Conservation (phyloP, 1,139 yeast species). For the Pichia kudriavzevii region DNA sequence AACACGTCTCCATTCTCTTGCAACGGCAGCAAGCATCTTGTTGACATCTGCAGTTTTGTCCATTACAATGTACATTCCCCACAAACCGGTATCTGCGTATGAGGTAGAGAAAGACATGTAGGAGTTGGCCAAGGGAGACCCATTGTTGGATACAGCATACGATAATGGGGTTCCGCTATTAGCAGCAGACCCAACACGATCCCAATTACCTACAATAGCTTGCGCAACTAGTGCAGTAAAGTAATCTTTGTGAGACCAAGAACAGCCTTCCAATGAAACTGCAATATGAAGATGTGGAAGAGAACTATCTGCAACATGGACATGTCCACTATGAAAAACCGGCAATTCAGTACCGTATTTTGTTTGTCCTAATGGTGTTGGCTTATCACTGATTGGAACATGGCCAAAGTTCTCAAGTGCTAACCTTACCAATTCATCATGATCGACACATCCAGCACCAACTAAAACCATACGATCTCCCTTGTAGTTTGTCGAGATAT, state of each 20-base stretch:
- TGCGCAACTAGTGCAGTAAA: slow-evolving; percentile 94
- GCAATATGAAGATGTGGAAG: slow-evolving; percentile 90
- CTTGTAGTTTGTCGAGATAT: slow-evolving; percentile 79
- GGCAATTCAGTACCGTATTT: slow-evolving; percentile 77
- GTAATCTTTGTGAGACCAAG: slow-evolving; percentile 95
- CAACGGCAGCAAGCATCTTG: slow-evolving; percentile 61
- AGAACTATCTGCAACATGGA: slow-evolving; percentile 72
- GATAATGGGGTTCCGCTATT: slow-evolving; percentile 74
- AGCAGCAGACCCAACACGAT: slow-evolving; percentile 78
- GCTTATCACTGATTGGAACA: slow-evolving; percentile 56
- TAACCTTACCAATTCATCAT: slow-evolving; percentile 66
- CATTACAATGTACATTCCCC: slow-evolving; percentile 92
- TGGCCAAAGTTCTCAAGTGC: slow-evolving; percentile 76
- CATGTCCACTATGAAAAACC: slow-evolving; percentile 77
- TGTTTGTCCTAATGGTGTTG: slow-evolving; percentile 68
- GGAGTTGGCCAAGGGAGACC: slow-evolving; percentile 48
- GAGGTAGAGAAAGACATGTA: slow-evolving; percentile 96
- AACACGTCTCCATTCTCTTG: slow-evolving; percentile 84
- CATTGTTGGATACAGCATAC: slow-evolving; percentile 42
- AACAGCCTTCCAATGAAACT: slow-evolving; percentile 93
- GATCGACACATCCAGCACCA: slow-evolving; percentile 92
- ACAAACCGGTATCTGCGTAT: slow-evolving; percentile 92
- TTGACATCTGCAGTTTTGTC: slow-evolving; percentile 66
- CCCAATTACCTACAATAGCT: slow-evolving; percentile 97
- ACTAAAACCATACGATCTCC: slow-evolving; percentile 97